Evolutionary conservation across 2,329 filamentous ascomycete genomes (phyloP), one percentile per base, ranked within the genome.

Genomic region (Aspergillus flavus): DNA sequence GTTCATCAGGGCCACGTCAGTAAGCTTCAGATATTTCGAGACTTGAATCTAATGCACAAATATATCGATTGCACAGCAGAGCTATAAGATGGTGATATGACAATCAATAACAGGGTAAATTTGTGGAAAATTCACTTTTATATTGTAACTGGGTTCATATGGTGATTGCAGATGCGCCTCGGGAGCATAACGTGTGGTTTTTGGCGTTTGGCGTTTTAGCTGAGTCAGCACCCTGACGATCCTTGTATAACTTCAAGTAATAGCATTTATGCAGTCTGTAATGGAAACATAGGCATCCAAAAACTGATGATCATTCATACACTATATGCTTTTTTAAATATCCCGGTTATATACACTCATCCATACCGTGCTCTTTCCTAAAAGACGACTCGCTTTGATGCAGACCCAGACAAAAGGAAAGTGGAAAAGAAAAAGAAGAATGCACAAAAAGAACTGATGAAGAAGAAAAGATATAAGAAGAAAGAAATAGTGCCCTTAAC

Each of bases 171-270:
- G 28, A 52, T 52, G 23, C 23, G 19, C 28, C 48, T 32, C 28
- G 28, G 48, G 34, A 52, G 28, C 48, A 52, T 52, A 52, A 52
- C 28, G 48, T 59, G 57, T 57, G 23, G 53, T 41, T 48, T 43
- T 50, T 59, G 39, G n/a, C 36, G 30, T 12, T 57, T 28, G 39
- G 56, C 26, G 39, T 34, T 6, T 57, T n/a, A 21, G 59, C 59
- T 61, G 59, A 61, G 36, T 61, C 59, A 61, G 59, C 59, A 58
- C 9, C 0, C 3, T 32, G 16, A n/a, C 48, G 19, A 52, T 23
- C 48, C 26, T 6, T 34, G 16, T 19, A 34, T 32, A 52, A 34
- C 10, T 52, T 2, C 23, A 50, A 50, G 46, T n/a, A 32, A 50
- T 19, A 28, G 32, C 21, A 6, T 19, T 19, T 50, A 50, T 19